phyloP scores from a whole-genome alignment of 2,329 filamentous ascomycete species.

The Chalaropsis thielavioides region DNA sequence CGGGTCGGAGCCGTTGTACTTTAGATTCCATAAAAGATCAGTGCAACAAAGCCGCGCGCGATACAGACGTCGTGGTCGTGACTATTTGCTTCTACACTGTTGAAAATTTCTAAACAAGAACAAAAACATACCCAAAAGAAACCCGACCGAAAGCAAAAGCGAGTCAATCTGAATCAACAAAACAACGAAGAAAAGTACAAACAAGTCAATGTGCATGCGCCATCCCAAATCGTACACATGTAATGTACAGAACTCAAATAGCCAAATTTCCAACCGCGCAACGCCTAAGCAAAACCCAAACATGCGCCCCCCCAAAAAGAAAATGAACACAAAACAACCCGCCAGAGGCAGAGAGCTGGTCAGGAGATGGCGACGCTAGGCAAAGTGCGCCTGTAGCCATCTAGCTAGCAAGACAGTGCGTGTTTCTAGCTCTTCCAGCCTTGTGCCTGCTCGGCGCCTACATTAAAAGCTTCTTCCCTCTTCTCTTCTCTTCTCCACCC shows the following conservation, averaged over 20 bases:
- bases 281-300: constrained; percentile 4
- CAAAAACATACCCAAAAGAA: neutral
- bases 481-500: neutral
- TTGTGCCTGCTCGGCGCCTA: neutral
- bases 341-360: neutral
- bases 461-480: neutral
- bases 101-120: constrained; percentile 3
- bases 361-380: neutral
- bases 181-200: neutral
- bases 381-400: neutral
- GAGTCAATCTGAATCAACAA: too few relatives aligned
- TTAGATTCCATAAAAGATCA: constrained; percentile 4
- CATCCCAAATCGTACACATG: neutral
- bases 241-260: constrained; percentile 1
- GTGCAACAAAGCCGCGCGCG: neutral
- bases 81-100: neutral
- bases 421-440: neutral
- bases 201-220: neutral
- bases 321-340: neutral
- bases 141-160: neutral
- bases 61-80: neutral
- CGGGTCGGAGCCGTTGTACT: neutral
- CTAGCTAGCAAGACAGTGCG: too few relatives aligned
- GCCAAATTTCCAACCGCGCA: neutral
- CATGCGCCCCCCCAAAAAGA: constrained; percentile 2